Percentiles rank a stretch among this genome's conserved stretches.
Conservation (phyloP, 768 basidiomycete species). For the Tricholoma flavovirens region DNA sequence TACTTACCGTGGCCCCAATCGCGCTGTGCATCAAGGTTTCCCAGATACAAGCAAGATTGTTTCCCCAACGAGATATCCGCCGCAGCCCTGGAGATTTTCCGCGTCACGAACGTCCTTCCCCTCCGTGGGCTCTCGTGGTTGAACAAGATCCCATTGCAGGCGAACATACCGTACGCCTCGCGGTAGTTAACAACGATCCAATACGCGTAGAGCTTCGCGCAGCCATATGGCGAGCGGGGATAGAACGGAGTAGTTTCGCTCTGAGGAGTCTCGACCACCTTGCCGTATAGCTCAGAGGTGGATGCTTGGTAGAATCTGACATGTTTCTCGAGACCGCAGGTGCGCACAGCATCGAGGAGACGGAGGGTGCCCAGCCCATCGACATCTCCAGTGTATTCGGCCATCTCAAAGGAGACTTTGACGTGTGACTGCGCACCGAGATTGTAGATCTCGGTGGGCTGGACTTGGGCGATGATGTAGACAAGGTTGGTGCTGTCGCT, state of each 20-base stretch:
- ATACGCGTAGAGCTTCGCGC: conserved; percentile 89
- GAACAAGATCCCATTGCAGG: conserved; percentile 96
- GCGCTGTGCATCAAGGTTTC: conserved; percentile 90
- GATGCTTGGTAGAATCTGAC: conserved; percentile 97
- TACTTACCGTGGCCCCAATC: conserved; percentile 94
- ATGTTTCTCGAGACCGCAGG: conserved; percentile 90
- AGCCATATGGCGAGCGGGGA: conserved; percentile 95
- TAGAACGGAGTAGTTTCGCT: conserved; percentile 97
- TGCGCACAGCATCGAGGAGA: conserved; percentile 92
- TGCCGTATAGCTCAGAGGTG: conserved; percentile 95
- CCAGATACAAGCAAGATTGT: conserved; percentile 86
- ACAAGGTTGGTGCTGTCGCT: conserved; percentile 97
- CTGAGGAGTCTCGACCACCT: conserved; percentile 94
- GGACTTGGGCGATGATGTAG: conserved; percentile 91
- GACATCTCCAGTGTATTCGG: conserved; percentile 97
- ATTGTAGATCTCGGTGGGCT: conserved; percentile 96
- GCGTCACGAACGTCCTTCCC: conserved; percentile 92
- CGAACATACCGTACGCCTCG: conserved; percentile 95
- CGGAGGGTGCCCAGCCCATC: conserved; percentile 94
- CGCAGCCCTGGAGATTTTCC: conserved; percentile 89
- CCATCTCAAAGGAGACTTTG: conserved; percentile 99
- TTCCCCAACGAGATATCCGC: conserved; percentile 90
- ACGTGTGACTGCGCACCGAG: conserved; percentile 97
- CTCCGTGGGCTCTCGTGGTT: conserved; percentile 96
- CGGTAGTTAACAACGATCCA: conserved; percentile 92